Evolutionary conservation across 495 filamentous ascomycete species (phyloP), one percentile per base, ranked within the genome.

Genomic region (Penicillium desertorum): DNA sequence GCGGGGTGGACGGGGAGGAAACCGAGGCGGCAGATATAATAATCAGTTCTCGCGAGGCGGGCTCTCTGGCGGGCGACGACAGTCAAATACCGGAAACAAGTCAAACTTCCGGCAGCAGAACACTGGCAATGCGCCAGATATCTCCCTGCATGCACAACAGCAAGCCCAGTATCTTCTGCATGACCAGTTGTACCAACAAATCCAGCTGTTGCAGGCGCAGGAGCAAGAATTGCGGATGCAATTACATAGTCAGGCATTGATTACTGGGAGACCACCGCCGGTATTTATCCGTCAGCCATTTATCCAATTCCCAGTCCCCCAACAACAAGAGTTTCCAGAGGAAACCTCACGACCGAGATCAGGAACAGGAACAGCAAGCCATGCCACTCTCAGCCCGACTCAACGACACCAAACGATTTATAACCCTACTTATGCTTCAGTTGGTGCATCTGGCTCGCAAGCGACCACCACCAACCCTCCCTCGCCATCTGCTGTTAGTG

Each of bases 201-300:
- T 84, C 53, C 84, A 86, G 68, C 59, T 82, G 20, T 73, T 89
- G 45, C 85, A 88, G 62, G 83, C 79, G 20, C 85, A 89, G 68
- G 82, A 86, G 54, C 83, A 87, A 57, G 80, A 82, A 53, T 64
- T 88, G 58, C 77, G 83, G 52, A 71, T 86, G 57, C 83, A 86
- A 57, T 70, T 85, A 29, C 84, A 87, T 44, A 79, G 78, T 43
- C 83, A 86, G 55, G 79, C 81, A 6, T 70, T 84, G 34, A 62
- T 78, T 16, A 83, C 82, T 23, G 76, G 74, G 17, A 70, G 83
- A 29, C 72, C 74, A 10, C 78, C 77, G 1, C 79, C 78, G 37
- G 68, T 75, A 19, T 65, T 79, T 48, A 77, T 77, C 57, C 77
- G 76, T 11, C 77, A 78, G 57, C 69, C 76, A 25, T 79, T 79